Percentiles rank a stretch among this genome's conserved stretches.
These are phyloP conservation scores for Brasilioporus rufonigricans DNA, from an alignment of 768 basidiomycete genomes.

Conservation along the genomic window DNA sequence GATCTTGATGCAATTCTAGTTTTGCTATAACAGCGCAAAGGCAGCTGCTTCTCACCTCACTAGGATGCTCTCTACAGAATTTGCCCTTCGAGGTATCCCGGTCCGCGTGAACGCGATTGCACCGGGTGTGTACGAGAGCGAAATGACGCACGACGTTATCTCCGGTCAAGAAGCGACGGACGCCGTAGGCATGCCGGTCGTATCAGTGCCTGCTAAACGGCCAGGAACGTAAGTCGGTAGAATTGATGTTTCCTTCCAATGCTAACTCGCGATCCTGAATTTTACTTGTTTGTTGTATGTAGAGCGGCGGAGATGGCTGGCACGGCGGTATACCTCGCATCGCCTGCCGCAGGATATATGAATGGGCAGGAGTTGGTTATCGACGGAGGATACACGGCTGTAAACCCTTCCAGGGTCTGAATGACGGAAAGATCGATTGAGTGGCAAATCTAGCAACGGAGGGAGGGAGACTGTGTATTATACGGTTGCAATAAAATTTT, in stretches of 20 bases:
- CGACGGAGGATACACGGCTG: conserved; percentile 71
- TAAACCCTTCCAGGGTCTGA: conserved; percentile 60
- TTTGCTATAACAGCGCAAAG: conserved; percentile 79
- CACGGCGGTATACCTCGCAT: conserved; percentile 72
- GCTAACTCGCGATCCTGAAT: background rate
- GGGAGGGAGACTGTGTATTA: too few species aligned
- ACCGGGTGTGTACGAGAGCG: conserved; percentile 73
- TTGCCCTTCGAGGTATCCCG: conserved; percentile 63
- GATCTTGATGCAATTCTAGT: conserved; percentile 44
- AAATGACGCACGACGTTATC: conserved; percentile 64
- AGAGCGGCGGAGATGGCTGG: conserved; percentile 77
- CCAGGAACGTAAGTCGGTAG: conserved; percentile 62
- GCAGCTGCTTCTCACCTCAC: conserved; percentile 78
- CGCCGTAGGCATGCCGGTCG: conserved; percentile 55
- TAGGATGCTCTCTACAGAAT: conserved; percentile 71
- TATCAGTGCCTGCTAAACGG: conserved; percentile 58
- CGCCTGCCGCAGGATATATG: conserved; percentile 68
- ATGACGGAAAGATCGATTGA: background rate
- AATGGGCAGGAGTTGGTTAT: conserved; percentile 78
- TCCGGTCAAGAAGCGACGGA: conserved; percentile 45
- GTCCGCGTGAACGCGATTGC: conserved; percentile 75
- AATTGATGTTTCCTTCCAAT: background rate
- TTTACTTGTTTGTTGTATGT: conserved; percentile 2
- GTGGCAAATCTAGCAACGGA: background rate
- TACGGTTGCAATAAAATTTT: too few species aligned